Evolutionary conservation across 345 rosid genomes (phyloP).

Genomic region (Brassica nigra): DNA sequence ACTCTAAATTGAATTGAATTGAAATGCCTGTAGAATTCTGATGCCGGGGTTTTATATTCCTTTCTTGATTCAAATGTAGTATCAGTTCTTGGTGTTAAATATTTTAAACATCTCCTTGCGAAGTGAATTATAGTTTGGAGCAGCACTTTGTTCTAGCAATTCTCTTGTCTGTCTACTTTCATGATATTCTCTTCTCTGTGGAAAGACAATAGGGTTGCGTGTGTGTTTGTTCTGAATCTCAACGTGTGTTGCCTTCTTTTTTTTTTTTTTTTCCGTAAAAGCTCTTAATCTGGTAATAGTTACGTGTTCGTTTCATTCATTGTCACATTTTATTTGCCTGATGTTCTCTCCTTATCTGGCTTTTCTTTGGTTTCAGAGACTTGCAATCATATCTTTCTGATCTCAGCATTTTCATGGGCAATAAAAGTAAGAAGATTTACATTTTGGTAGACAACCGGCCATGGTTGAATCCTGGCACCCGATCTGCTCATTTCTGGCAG

Average conservation of each 20-base stretch:
- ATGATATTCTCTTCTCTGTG: constrained; percentile 13
- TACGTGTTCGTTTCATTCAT: constrained; percentile 15
- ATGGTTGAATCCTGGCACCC: constrained; percentile 72
- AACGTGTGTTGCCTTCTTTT: background rate
- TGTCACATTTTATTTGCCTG: constrained; percentile 25
- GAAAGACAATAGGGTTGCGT: background rate
- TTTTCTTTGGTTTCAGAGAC: constrained; percentile 66
- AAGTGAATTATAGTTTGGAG: background rate
- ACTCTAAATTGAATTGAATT: background rate
- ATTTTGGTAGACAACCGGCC: constrained; percentile 93
- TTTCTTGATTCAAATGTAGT: constrained; percentile 5
- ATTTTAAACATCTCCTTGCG: background rate
- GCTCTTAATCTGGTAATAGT: background rate
- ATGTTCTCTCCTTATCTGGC: background rate
- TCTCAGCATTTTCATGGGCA: constrained; percentile 74
- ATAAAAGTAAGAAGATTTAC: constrained; percentile 76
- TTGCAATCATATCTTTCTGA: constrained; percentile 96
- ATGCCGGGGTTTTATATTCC: background rate
- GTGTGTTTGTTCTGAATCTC: background rate
- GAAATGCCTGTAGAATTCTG: background rate
- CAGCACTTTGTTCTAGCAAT: background rate
- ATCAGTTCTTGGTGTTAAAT: constrained; percentile 19
- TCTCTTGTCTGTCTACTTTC: constrained; percentile 12
- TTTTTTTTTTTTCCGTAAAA: background rate
- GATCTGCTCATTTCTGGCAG: constrained; percentile 88